A percentile compares a stretch with the other conserved stretches of the same genome.
phyloP scores from a whole-genome alignment of 306 rosid genomes.

The Boehmeria nivea region DNA sequence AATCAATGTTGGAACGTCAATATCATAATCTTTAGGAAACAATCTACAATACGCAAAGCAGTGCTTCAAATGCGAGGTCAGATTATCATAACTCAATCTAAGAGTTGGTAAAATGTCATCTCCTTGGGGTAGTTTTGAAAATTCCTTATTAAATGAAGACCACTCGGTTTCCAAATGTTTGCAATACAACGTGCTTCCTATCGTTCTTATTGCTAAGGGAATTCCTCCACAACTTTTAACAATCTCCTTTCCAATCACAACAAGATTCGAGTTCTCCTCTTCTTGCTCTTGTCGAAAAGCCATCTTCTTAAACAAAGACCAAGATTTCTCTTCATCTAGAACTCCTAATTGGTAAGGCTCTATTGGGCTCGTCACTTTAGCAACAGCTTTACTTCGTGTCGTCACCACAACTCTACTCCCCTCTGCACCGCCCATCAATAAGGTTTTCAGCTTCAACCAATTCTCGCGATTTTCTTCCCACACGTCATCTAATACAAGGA shows the following conservation, averaged over 20 bases:
- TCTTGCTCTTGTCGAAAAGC: no score
- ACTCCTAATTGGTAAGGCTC: no score
- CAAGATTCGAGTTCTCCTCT: no score
- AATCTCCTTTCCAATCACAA: no score
- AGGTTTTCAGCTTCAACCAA: neutral
- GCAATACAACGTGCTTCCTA: neutral
- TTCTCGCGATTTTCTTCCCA: neutral
- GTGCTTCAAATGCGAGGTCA: neutral
- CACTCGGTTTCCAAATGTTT: neutral
- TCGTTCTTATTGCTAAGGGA: no score
- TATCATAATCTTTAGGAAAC: neutral
- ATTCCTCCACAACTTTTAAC: no score
- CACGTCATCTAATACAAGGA: conserved; percentile 8
- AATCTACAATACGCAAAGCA: neutral
- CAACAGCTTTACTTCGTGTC: neutral
- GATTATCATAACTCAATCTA: neutral
- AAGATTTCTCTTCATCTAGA: no score
- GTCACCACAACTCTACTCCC: conserved; percentile 5
- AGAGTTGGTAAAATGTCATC: no score
- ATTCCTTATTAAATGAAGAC: neutral
- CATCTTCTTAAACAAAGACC: no score
- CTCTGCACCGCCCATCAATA: neutral
- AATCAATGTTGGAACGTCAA: neutral
- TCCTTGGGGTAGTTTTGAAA: no score
- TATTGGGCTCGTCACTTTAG: neutral